Evolutionary conservation across 2,329 filamentous ascomycete genomes (phyloP).

Genomic region (Phialemonium atrogriseum): DNA sequence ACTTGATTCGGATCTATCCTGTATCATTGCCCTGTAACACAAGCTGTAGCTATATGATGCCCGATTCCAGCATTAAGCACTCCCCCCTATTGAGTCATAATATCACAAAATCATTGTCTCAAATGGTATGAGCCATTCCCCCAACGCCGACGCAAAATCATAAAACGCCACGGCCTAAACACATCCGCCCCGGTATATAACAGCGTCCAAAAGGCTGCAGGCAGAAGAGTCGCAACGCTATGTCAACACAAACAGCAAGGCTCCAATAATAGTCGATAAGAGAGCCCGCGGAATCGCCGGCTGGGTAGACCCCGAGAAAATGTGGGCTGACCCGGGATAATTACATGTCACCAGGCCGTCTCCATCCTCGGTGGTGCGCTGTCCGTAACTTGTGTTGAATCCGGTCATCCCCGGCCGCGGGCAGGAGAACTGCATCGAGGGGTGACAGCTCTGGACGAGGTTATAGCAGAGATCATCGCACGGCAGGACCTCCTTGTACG

Average conservation of each 20-base stretch:
- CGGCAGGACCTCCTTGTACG: conserved; percentile 88
- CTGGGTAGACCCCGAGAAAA: no score
- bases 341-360: conserved; percentile 40
- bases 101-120: no score
- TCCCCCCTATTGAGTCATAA: no score
- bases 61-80: no score
- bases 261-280: conserved; percentile 4
- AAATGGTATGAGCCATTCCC: no score
- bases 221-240: background rate
- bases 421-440: conserved; percentile 67
- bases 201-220: background rate
- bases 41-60: no score
- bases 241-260: background rate
- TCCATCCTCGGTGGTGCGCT: conserved; percentile 11
- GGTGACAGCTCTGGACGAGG: conserved; percentile 77
- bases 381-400: conserved; percentile 39
- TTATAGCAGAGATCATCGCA: conserved; percentile 84
- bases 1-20: no score
- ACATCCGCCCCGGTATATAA: background rate
- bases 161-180: background rate
- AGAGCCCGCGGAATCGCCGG: no score
- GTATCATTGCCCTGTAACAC: no score
- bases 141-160: conserved; percentile 2
- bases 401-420: conserved; percentile 39
- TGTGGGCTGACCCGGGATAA: conserved; percentile 51